Evolutionary conservation across 169 alveolate genomes (phyloP), one percentile per base, ranked within the genome.

Genomic region (Babesia ovata): DNA sequence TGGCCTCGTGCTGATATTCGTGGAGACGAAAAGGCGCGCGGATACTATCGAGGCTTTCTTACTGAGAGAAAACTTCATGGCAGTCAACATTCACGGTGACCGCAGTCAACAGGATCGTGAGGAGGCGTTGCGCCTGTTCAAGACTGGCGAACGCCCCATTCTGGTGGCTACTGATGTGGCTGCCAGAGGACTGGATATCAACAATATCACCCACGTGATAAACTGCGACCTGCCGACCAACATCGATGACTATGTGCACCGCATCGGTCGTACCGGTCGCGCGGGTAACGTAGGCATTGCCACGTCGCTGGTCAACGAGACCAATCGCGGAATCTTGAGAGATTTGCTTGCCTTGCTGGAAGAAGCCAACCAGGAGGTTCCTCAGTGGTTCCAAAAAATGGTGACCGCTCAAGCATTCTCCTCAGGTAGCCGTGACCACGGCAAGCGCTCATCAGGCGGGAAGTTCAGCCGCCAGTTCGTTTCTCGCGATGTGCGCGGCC

Each of bases 131-230:
- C 88, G 92, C 49, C 70, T 88, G 66, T 95, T 98, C 78, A 96
- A 94, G 85, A 89, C 96, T 52, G 98, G 98, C 6, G 92, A 91
- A 50, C 79, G 97, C 45, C 95, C 96, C 58, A 95, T 96, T 56
- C 87, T 98, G 69, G 98, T 98, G 10, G 99, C 99, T 28, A 97
- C 99, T 6, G 99, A 98, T 84, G 99, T 98, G 24, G 99, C 99
- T 6, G 98, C 99, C 29, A 90, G 99, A 71, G 99, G 99, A 0
- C 84, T 98, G 28, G 99, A 98, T 81, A 96, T 98, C 58, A 97
- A 97, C 17, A 93, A 96, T 76, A 97, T 97, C 50, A 93, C 95
- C 36, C 97, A 92, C 67, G 99, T 97, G 24, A 93, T 98, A 42
- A 96, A 96, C 89, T 95, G 93, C 73, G 99, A 97, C 85, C 91